Base-by-base conservation (phyloP, 495 filamentous ascomycete species). In the Clohesyomyces aquaticus region DNA sequence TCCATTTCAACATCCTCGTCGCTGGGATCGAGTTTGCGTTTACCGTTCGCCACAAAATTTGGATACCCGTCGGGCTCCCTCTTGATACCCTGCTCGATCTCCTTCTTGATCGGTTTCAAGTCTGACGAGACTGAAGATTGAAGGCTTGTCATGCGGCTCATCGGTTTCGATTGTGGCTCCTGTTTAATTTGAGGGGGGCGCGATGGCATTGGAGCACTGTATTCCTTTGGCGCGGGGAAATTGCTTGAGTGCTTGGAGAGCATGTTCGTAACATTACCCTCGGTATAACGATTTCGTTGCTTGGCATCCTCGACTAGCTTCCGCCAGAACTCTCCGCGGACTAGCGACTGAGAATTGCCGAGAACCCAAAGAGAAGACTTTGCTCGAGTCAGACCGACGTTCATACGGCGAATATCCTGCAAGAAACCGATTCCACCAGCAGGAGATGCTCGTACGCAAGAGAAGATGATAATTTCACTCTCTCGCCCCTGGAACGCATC, bases 401-500 rank as follows among this genome's bases (percentile, higher is more conserved):
- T 98, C 94, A 98, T 98, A 84, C 94, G 94, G 53, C 94, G 87
- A 71, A 98, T 96, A 77, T 98, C 94, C 46, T 88, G 87, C 81
- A 98, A 87, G 84, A 98, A 98, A 81, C 94, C 94, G 71, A 98
- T 96, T 69, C 95, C 91, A 27, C 91, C 91, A 27, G 86, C 89
- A 11, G 85, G 79, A 16, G 90, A 93, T 29, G 94, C 92, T 76
- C 94, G 86, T 29, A 98, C 94, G 74, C 94, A 98, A 51, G 95
- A 98, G 78, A 98, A 98, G 60, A 98, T 97, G 71, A 98, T 97
- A 63, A 98, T 86, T 74, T 98, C 94, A 72, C 90, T 91, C 76
- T 98, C 94, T 50, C 94, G 85, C 65, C 94, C 94, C 72, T 98
- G 94, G 76, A 96, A 98, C 16, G 94, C 94, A 76, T 98, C 94